phyloP scores from a whole-genome alignment of 805 yeast genomes.

The Starmerella potacharoeniae region DNA sequence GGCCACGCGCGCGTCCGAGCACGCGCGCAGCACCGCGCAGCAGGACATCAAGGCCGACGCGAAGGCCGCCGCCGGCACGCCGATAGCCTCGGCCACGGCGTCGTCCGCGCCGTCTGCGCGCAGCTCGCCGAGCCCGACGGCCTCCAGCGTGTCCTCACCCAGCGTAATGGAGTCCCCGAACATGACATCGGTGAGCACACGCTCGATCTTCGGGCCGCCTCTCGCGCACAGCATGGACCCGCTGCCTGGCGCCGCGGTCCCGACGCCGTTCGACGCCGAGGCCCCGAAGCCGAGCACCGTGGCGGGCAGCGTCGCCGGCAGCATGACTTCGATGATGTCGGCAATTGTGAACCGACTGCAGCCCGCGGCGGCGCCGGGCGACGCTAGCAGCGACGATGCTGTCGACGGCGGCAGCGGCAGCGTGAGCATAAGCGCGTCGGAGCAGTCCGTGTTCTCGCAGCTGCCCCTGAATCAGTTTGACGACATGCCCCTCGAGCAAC shows the following conservation, averaged over 20 bases:
- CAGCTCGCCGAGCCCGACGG: background rate
- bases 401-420: background rate
- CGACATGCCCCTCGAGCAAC: background rate
- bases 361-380: background rate
- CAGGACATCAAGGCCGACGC: background rate
- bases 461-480: background rate
- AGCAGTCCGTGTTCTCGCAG: background rate
- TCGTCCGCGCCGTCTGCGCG: background rate
- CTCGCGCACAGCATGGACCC: background rate
- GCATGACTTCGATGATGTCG: constrained; percentile 3
- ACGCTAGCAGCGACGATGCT: background rate
- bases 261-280: background rate
- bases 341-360: background rate
- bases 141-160: background rate
- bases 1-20: background rate
- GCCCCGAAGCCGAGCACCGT: background rate
- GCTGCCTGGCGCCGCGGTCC: background rate
- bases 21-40: background rate
- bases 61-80: background rate
- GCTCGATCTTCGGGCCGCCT: constrained; percentile 10
- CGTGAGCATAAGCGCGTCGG: background rate
- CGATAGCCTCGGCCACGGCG: background rate
- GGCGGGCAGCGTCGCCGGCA: background rate
- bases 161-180: background rate
- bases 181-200: constrained; percentile 7